Conservation (phyloP, 306 rosid species). For the Inga oerstediana region DNA sequence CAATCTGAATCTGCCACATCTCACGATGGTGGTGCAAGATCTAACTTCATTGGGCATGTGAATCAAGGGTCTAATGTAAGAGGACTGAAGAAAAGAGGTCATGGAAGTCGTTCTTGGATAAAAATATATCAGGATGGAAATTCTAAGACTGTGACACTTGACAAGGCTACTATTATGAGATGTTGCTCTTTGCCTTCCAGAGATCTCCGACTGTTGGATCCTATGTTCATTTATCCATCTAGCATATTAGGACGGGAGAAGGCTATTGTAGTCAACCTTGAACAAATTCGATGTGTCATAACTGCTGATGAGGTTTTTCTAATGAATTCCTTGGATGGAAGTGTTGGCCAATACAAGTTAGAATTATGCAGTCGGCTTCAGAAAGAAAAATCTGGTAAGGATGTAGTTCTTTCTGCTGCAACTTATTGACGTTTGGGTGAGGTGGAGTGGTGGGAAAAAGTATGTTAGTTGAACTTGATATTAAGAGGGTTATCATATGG, state of each 20-base stretch:
- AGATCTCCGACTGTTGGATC: constrained; percentile 94
- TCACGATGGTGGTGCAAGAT: constrained; percentile 33
- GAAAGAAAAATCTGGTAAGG: constrained; percentile 72
- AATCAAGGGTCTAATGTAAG: constrained; percentile 48
- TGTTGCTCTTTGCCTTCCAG: constrained; percentile 86
- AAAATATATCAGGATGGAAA: constrained; percentile 69
- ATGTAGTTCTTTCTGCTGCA: constrained; percentile 20
- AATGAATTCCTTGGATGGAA: constrained; percentile 87
- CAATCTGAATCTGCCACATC: constrained; percentile 39
- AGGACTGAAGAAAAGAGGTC: constrained; percentile 86
- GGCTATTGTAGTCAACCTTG: constrained; percentile 94
- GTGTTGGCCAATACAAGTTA: constrained; percentile 72
- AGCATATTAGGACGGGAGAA: constrained; percentile 84
- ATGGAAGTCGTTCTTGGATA: constrained; percentile 97
- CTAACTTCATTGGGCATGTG: constrained; percentile 36
- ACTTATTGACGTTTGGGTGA: constrained; percentile 23
- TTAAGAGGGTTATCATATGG: neutral
- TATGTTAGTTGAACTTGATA: neutral
- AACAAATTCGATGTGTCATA: constrained; percentile 91
- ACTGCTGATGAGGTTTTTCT: constrained; percentile 89
- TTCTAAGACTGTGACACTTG: constrained; percentile 69
- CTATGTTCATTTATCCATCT: constrained; percentile 89
- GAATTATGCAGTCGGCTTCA: constrained; percentile 81
- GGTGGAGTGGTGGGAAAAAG: neutral
- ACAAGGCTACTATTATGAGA: constrained; percentile 92